Conservation (phyloP, 768 basidiomycete species). For the Pisolithus marmoratus region DNA sequence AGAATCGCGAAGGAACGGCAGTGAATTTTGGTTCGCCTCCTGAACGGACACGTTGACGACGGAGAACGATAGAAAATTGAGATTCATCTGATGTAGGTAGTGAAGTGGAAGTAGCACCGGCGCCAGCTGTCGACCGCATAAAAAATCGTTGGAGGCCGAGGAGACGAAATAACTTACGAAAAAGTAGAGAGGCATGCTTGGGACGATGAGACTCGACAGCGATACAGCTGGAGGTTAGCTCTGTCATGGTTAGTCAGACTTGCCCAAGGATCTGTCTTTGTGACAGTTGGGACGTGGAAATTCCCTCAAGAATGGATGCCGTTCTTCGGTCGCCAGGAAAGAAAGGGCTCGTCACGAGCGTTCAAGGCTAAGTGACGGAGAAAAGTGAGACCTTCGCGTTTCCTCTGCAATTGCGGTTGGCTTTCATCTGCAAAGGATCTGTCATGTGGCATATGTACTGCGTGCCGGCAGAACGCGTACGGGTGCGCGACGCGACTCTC, state of each 20-base stretch:
- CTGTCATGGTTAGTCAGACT: neutral
- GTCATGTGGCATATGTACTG: neutral
- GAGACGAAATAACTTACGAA: neutral
- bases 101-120: neutral
- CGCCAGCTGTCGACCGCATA: too few relatives aligned
- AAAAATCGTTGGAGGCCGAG: neutral
- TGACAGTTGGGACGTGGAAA: too few relatives aligned
- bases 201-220: neutral
- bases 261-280: neutral
- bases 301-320: too few relatives aligned
- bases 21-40: constrained; percentile 35
- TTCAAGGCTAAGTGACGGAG: neutral
- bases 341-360: neutral
- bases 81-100: constrained; percentile 44
- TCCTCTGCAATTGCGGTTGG: too few relatives aligned
- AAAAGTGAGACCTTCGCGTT: neutral
- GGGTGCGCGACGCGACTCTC: too few relatives aligned
- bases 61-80: constrained; percentile 52
- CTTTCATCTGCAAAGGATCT: neutral
- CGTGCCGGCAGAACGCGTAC: too few relatives aligned
- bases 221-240: neutral
- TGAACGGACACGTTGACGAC: constrained; percentile 51
- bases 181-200: neutral
- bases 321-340: neutral
- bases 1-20: constrained; percentile 50